A percentile compares a stretch with the other conserved stretches of the same genome.
Evolutionary conservation across 257 asterid species (phyloP).

Genomic region (Misopates orontium): DNA sequence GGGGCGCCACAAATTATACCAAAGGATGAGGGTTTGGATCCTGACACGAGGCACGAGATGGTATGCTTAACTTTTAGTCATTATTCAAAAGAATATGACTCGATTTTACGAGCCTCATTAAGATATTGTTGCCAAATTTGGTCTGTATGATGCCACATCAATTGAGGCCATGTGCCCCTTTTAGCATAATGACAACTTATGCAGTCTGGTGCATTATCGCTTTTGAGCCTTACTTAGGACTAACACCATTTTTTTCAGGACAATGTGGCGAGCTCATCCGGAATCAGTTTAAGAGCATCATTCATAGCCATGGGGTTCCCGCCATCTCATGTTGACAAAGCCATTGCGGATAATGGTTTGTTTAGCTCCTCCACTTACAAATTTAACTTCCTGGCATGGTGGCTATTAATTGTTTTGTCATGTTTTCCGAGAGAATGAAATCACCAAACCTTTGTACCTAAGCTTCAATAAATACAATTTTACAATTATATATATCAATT

Average conservation of each 20-base stretch:
- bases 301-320: constrained; percentile 85
- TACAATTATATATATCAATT: constrained; percentile 2
- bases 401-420: constrained; percentile 10
- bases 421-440: background rate
- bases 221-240: constrained; percentile 14
- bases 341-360: constrained; percentile 72
- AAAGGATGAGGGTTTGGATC: constrained; percentile 55
- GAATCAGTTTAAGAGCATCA: constrained; percentile 58
- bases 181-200: constrained; percentile 1
- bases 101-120: constrained; percentile 9
- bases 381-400: constrained; percentile 1
- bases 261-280: constrained; percentile 74
- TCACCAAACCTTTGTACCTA: constrained; percentile 1
- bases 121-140: background rate
- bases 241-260: constrained; percentile 41
- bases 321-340: constrained; percentile 74
- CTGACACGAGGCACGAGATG: constrained; percentile 37
- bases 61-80: constrained; percentile 35
- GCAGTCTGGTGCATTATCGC: background rate
- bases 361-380: constrained; percentile 18
- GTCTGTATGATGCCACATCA: background rate
- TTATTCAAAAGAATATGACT: background rate
- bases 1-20: constrained; percentile 42
- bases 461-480: no score
- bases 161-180: background rate